phyloP scores from a whole-genome alignment of 108 stramenopile genomes.

The Stephanodiscus triporus region DNA sequence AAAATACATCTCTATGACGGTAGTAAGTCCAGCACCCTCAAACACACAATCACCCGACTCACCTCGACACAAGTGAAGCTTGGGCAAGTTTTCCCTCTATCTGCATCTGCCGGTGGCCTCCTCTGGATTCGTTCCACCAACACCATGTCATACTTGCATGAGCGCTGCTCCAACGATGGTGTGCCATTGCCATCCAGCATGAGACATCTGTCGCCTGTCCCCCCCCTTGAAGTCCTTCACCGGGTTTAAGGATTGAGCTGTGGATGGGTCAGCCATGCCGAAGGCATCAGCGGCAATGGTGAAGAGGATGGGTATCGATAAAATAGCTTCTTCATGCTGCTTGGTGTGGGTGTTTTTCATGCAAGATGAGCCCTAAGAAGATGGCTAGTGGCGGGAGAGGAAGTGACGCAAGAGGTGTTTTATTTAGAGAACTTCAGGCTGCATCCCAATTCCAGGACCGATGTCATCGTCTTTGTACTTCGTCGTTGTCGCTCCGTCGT shows the following conservation, averaged over 20 bases:
- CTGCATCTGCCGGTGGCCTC: slow-evolving; percentile 61
- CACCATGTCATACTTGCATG: slow-evolving; percentile 87
- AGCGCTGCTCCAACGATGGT: slow-evolving; percentile 35
- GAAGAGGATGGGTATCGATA: slow-evolving; percentile 16
- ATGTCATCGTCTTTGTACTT: too few relatives aligned
- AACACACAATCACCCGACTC: slow-evolving; percentile 15
- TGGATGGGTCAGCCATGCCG: slow-evolving; percentile 46
- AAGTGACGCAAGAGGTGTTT: too few relatives aligned
- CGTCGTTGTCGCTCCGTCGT: too few relatives aligned
- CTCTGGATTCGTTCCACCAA: slow-evolving; percentile 86
- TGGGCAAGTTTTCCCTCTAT: slow-evolving; percentile 81
- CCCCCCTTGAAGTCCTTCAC: slow-evolving; percentile 65
- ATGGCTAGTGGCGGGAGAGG: too few relatives aligned
- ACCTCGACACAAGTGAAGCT: slow-evolving; percentile 72
- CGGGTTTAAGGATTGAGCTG: slow-evolving; percentile 40
- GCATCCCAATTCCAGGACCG: too few relatives aligned
- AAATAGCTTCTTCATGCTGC: not conserved
- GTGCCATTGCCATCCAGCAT: slow-evolving; percentile 52
- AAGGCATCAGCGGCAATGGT: slow-evolving; percentile 20
- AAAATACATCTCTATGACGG: not conserved
- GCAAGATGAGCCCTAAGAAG: too few relatives aligned
- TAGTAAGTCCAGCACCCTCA: not conserved
- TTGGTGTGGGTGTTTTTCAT: too few relatives aligned
- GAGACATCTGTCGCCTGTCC: slow-evolving; percentile 73
- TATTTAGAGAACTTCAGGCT: too few relatives aligned